Conservation (phyloP, 352 stramenopile species). For the Pythium angustatum region DNA sequence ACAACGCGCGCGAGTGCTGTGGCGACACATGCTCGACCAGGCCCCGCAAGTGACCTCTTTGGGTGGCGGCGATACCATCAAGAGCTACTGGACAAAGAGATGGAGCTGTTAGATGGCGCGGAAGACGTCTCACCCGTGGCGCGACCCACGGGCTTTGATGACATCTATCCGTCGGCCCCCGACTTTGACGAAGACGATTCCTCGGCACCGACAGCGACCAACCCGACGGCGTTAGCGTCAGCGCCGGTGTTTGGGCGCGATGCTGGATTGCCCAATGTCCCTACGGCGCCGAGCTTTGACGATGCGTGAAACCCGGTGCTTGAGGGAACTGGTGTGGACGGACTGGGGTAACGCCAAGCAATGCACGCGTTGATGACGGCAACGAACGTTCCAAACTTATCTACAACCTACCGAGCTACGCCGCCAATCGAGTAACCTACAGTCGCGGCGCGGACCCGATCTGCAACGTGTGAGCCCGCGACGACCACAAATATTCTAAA, state of each 20-base stretch:
- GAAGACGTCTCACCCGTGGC: conserved; percentile 14
- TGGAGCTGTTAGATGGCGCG: conserved; percentile 5
- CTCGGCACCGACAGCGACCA: neutral
- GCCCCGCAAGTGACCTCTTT: conserved; percentile 18
- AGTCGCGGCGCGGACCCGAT: too few species aligned
- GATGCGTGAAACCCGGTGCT: neutral
- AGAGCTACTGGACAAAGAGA: conserved; percentile 7
- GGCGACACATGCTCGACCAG: conserved; percentile 19
- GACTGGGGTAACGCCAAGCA: too few species aligned
- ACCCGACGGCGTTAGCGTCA: conserved; percentile 2
- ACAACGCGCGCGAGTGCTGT: neutral
- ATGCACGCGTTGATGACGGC: too few species aligned
- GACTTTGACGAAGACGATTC: conserved; percentile 18
- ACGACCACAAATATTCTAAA: too few species aligned
- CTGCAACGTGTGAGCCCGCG: too few species aligned
- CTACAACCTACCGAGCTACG: too few species aligned
- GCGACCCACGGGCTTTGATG: conserved; percentile 15
- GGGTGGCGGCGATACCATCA: conserved; percentile 15
- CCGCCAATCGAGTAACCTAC: too few species aligned
- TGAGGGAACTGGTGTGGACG: too few species aligned
- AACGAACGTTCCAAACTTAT: too few species aligned
- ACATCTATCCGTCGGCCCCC: neutral
- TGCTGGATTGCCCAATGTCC: too few species aligned
- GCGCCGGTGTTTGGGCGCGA: neutral
- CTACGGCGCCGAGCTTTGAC: too few species aligned